A percentile compares a stretch with the other conserved stretches of the same genome.
These are phyloP conservation scores for Pleurostoma richardsiae DNA, from an alignment of 2,329 filamentous ascomycete species.

Conservation along the genomic window DNA sequence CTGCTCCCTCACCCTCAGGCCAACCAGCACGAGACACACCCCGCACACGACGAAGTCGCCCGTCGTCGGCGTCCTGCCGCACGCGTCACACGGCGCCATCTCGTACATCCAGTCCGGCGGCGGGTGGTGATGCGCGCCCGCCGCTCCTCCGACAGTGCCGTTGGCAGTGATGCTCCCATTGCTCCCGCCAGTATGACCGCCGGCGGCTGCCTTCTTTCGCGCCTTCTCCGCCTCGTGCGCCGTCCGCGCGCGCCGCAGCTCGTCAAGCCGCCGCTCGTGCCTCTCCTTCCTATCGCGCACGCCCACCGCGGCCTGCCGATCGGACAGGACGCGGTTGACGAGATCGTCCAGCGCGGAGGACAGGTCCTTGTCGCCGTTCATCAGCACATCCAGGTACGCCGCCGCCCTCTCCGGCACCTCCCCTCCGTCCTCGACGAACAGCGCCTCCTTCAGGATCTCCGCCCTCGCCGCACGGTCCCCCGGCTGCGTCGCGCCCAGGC, in stretches of 20 bases:
- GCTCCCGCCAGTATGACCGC: background rate
- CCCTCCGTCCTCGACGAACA: conserved; percentile 10
- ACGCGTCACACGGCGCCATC: conserved; percentile 17
- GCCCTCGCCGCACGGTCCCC: conserved; percentile 4
- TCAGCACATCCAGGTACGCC: conserved; percentile 17
- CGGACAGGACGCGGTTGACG: conserved; percentile 15
- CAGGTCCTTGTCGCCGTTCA: conserved; percentile 5
- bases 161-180: too few species aligned
- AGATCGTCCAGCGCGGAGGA: conserved; percentile 16
- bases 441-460: conserved; percentile 13
- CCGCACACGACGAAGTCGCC: conserved; percentile 16
- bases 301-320: conserved; percentile 13
- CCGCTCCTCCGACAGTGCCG: background rate
- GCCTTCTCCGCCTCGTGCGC: conserved; percentile 19
- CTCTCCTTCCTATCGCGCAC: conserved; percentile 17
- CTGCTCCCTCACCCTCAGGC: conserved; percentile 9
- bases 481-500: conserved; percentile 10
- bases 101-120: conserved; percentile 16
- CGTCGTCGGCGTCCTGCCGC: conserved; percentile 11
- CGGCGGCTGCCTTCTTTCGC: conserved; percentile 11
- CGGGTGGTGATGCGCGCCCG: conserved; percentile 5
- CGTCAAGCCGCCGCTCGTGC: conserved; percentile 19
- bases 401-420: conserved; percentile 13
- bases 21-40: conserved; percentile 18
- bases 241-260: conserved; percentile 15